phyloP scores from a whole-genome alignment of 257 asterid species.

The Paulownia fortunei region DNA sequence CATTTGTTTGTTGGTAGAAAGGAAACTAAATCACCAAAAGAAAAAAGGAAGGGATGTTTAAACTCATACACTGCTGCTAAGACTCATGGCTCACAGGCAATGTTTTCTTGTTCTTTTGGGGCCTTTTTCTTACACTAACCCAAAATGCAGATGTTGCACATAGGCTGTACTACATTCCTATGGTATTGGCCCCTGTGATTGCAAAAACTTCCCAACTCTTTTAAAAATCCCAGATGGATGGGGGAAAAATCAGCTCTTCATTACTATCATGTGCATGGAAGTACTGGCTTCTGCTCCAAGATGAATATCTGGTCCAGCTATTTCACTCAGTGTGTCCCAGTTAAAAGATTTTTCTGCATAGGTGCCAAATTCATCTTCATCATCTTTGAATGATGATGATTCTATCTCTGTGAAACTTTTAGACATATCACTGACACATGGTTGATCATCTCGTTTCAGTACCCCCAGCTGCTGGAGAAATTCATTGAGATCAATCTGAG shows the following conservation, averaged over 20 bases:
- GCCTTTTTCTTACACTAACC: conserved; percentile 26
- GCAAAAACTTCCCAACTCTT: conserved; percentile 16
- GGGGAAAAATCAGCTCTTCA: conserved; percentile 61
- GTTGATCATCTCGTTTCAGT: conserved; percentile 57
- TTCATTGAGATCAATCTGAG: conserved; percentile 91
- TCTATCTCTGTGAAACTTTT: conserved; percentile 48
- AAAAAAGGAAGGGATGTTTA: too few relatives aligned
- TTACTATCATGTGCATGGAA: conserved; percentile 46
- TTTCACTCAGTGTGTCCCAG: conserved; percentile 78
- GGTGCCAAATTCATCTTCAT: conserved; percentile 37
- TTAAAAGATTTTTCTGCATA: conserved; percentile 57
- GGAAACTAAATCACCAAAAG: too few relatives aligned
- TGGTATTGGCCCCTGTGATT: conserved; percentile 9
- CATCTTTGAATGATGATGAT: conserved; percentile 43
- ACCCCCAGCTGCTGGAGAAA: conserved; percentile 91
- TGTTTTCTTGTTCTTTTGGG: not conserved
- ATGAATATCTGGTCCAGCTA: conserved; percentile 62
- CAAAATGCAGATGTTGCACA: conserved; percentile 30
- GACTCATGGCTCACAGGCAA: too few relatives aligned
- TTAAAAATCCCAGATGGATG: conserved; percentile 70
- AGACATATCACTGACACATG: conserved; percentile 35
- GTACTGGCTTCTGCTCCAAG: conserved; percentile 46
- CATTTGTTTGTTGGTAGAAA: too few relatives aligned
- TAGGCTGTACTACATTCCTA: conserved; percentile 31
- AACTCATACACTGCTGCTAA: too few relatives aligned